Percentiles rank a stretch among this genome's conserved stretches.
Conservation (phyloP, 2,329 filamentous ascomycete species). For the Cladosporium sp. region DNA sequence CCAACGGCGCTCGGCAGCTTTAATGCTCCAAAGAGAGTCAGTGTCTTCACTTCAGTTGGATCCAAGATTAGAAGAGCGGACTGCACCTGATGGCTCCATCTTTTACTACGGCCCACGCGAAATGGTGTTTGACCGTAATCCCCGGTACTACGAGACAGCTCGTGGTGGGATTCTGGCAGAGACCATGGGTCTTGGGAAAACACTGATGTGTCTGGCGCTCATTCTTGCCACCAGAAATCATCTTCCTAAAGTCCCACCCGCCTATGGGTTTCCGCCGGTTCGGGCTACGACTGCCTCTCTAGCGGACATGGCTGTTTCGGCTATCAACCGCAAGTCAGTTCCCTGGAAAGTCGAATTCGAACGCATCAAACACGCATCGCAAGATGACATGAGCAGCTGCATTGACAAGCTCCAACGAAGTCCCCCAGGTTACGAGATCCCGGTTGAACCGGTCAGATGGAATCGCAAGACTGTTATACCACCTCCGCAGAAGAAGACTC, state of each 20-base stretch:
- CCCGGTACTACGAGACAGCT: slow-evolving; percentile 67
- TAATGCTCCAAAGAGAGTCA: slow-evolving; percentile 79
- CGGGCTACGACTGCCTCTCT: slow-evolving; percentile 56
- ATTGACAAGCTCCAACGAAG: slow-evolving; percentile 44
- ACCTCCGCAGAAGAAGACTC: slow-evolving; percentile 49
- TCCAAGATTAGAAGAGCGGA: slow-evolving; percentile 60
- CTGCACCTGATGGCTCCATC: slow-evolving; percentile 54
- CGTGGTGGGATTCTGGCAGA: slow-evolving; percentile 75
- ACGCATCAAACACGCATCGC: slow-evolving; percentile 41
- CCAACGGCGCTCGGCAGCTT: slow-evolving; percentile 71
- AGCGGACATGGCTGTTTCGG: slow-evolving; percentile 69
- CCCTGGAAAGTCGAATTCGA: slow-evolving; percentile 67
- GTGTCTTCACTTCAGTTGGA: slow-evolving; percentile 63
- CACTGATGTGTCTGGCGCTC: slow-evolving; percentile 70
- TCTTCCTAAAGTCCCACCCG: slow-evolving; percentile 59
- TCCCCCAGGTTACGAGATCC: slow-evolving; percentile 38
- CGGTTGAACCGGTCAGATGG: slow-evolving; percentile 35
- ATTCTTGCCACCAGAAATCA: slow-evolving; percentile 70
- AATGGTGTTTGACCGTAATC: slow-evolving; percentile 58
- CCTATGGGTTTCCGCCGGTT: slow-evolving; percentile 46
- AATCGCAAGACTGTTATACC: slow-evolving; percentile 37
- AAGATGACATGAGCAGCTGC: slow-evolving; percentile 50
- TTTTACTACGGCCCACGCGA: slow-evolving; percentile 70
- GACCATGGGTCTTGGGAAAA: slow-evolving; percentile 80
- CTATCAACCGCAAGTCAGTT: slow-evolving; percentile 60